phyloP scores from a whole-genome alignment of 306 rosid species.

The Malus fusca region DNA sequence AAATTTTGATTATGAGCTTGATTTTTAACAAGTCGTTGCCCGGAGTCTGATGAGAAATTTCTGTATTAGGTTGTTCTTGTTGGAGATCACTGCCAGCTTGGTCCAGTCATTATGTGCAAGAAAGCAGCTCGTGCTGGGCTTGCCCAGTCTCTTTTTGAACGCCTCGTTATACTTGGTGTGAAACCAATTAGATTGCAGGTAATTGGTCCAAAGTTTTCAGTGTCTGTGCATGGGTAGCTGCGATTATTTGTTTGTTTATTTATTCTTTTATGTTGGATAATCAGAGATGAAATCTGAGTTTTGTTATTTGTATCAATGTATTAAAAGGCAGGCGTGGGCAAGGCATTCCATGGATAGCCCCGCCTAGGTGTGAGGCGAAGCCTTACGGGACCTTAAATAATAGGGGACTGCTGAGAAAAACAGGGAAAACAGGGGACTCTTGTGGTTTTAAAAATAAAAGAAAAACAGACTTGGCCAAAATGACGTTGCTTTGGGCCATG shows the following conservation, averaged over 20 bases:
- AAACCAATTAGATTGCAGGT: slow-evolving; percentile 99
- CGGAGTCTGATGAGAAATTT: slow-evolving; percentile 12
- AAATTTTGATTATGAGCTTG: neutral
- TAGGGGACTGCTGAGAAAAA: too few relatives aligned
- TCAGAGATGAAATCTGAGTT: neutral
- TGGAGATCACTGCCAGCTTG: slow-evolving; percentile 99
- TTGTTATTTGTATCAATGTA: neutral
- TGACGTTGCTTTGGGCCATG: too few relatives aligned
- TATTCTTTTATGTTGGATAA: neutral
- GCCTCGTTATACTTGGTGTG: slow-evolving; percentile 93
- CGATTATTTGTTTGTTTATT: too few relatives aligned
- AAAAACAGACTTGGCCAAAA: too few relatives aligned
- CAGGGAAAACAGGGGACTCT: too few relatives aligned
- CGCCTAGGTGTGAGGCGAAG: too few relatives aligned
- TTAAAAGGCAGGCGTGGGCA: too few relatives aligned
- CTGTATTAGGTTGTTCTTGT: slow-evolving; percentile 82
- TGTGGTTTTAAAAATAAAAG: too few relatives aligned
- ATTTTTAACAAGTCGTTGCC: neutral
- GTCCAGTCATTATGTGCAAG: slow-evolving; percentile 99
- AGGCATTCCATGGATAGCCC: too few relatives aligned
- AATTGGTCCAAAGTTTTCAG: slow-evolving; percentile 1
- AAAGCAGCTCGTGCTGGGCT: slow-evolving; percentile 99
- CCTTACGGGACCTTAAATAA: too few relatives aligned
- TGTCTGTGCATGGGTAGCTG: neutral
- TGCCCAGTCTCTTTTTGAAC: slow-evolving; percentile 97